phyloP scores from a whole-genome alignment of 306 rosid genomes.

The Cicer bijugum region DNA sequence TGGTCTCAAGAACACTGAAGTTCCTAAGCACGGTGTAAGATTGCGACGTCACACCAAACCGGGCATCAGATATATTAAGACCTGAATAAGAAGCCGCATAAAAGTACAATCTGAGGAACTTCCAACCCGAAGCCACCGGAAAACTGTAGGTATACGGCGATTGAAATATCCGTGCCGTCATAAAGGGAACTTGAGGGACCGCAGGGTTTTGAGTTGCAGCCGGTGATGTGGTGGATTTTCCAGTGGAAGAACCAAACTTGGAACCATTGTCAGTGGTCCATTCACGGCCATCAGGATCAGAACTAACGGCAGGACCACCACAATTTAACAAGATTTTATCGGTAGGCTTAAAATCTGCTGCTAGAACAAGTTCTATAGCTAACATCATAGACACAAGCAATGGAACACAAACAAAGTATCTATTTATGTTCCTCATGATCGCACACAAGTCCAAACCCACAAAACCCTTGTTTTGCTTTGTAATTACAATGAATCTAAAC shows the following conservation, averaged over 20 bases:
- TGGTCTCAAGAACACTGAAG: slow-evolving; percentile 72
- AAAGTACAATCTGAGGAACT: slow-evolving; percentile 74
- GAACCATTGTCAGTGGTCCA: slow-evolving; percentile 82
- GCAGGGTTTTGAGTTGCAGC: slow-evolving; percentile 79
- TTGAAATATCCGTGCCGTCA: slow-evolving; percentile 70
- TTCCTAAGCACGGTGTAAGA: slow-evolving; percentile 70
- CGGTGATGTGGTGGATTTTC: slow-evolving; percentile 44
- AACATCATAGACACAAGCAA: slow-evolving; percentile 49
- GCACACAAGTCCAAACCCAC: slow-evolving; percentile 26
- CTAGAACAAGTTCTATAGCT: slow-evolving; percentile 48
- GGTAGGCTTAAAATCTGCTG: slow-evolving; percentile 62
- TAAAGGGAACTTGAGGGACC: slow-evolving; percentile 65
- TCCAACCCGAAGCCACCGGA: slow-evolving; percentile 78
- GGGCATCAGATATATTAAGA: slow-evolving; percentile 60
- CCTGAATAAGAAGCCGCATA: slow-evolving; percentile 70
- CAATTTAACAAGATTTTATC: slow-evolving; percentile 72
- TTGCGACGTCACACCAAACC: slow-evolving; percentile 59
- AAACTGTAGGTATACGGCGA: slow-evolving; percentile 67
- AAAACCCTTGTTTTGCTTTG: slow-evolving; percentile 6
- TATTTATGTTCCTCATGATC: slow-evolving; percentile 53
- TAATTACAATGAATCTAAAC: not conserved
- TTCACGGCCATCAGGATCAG: slow-evolving; percentile 59
- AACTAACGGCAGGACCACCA: slow-evolving; percentile 67
- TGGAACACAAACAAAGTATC: slow-evolving; percentile 32
- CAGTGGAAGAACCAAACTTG: slow-evolving; percentile 48